Conservation (phyloP, 257 asterid genomes). For the Solanum tacnaense region DNA sequence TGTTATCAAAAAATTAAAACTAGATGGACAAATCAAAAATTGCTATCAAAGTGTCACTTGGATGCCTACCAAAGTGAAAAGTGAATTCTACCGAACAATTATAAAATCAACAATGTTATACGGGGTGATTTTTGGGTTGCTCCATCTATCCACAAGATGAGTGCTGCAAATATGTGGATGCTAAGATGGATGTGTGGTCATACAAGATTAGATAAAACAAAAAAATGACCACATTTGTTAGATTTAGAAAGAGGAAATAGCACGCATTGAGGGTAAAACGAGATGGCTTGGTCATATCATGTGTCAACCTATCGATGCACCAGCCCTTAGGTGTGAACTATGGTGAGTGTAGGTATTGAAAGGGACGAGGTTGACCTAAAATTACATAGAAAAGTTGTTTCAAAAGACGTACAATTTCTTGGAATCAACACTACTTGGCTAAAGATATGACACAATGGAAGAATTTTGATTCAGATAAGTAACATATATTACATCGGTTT, state of each 20-base stretch:
- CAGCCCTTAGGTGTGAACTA: neutral
- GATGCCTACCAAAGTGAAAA: neutral
- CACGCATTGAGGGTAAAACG: neutral
- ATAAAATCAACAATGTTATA: neutral
- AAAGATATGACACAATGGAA: neutral
- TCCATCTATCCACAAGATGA: neutral
- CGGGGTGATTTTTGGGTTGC: neutral
- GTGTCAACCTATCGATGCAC: neutral
- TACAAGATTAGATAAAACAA: neutral
- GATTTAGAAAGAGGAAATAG: neutral
- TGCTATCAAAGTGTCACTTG: neutral
- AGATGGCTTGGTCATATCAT: neutral
- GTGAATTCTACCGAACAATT: neutral
- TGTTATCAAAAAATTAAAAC: neutral
- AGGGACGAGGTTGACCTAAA: neutral
- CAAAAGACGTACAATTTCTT: neutral
- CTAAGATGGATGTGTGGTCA: neutral
- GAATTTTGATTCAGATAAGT: neutral
- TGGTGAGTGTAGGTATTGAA: neutral
- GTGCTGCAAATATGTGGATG: neutral
- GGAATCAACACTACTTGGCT: neutral
- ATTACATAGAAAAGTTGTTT: neutral
- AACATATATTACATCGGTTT: neutral
- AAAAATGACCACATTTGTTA: neutral
- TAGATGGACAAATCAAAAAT: neutral